Evolutionary conservation across 768 basidiomycete genomes (phyloP), one percentile per base, ranked within the genome.

Genomic region (Mycena indigotica): DNA sequence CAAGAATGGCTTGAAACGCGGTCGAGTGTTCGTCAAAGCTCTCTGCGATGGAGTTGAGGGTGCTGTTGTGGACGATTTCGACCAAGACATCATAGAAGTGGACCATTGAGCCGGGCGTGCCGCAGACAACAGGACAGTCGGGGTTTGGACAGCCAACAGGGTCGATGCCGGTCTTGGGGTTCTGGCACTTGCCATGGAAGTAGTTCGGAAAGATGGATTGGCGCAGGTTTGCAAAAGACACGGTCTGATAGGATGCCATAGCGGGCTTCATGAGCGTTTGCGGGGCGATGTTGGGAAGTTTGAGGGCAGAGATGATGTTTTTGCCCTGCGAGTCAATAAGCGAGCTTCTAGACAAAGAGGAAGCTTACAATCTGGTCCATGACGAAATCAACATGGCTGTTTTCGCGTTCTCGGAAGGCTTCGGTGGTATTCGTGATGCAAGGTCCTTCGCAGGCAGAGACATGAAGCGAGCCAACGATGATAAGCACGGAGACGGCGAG

Each of bases 61-160:
- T 80, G 48, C 76, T 56, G 50, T 81, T 73, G 70, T 74, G 85
- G 13, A 77, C 83, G 67, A 86, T 81, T 49, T 64, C 70, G 29
- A 71, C 66, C 19, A 91, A 75, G 26, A 63, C 75, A 6, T 73
- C 50, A 70, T 78, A 91, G 72, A 84, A 88, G 71, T 90, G 88
- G 10, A 87, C 80, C 62, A 92, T 71, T 2, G 89, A 91, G 10
- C 89, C 89, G n/a, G 90, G 88, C 4, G 89, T 91, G 65, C 90
- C 89, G 61, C 89, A 91, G 28, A 90, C 82, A 54, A 89, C 81
- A 21, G 87, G 83, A 67, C 89, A 92, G 65, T 91, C 84, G 30
- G 89, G 88, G 62, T 91, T 88, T 8, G 89, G 89, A 63, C 90
- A 91, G 23, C 90, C 89, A 2, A 72, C 52, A 16, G 89, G 89